Conservation (phyloP, 2,329 filamentous ascomycete genomes). For the Botrytis galanthina region DNA sequence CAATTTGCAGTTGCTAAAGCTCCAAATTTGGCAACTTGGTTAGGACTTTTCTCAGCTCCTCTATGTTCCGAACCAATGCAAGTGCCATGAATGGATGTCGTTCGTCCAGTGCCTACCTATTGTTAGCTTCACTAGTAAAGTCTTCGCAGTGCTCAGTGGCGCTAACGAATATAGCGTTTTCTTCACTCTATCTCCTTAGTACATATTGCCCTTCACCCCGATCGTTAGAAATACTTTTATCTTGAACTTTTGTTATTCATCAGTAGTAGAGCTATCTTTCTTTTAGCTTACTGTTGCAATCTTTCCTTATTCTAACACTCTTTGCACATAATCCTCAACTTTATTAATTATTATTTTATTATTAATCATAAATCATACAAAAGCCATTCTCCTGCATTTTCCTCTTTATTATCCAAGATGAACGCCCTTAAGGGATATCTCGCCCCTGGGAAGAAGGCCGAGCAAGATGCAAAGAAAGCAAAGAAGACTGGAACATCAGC, state of each 20-base stretch:
- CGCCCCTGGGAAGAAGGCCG: constrained; percentile 17
- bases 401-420: constrained; percentile 10
- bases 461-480: constrained; percentile 1
- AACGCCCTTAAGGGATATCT: constrained; percentile 20
- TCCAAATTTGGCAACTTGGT: background rate
- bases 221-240: background rate
- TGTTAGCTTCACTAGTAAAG: background rate
- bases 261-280: background rate
- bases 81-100: background rate
- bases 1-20: constrained; percentile 1
- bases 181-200: background rate
- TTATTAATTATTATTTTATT: background rate
- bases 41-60: constrained; percentile 5
- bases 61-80: background rate
- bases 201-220: constrained; percentile 12
- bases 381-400: background rate
- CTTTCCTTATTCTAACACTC: background rate
- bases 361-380: background rate
- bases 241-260: background rate
- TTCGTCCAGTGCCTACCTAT: background rate
- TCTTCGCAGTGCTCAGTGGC: background rate
- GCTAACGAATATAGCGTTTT: constrained; percentile 4
- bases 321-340: background rate
- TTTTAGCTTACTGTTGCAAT: background rate
- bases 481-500: background rate